Conservation (phyloP, 169 alveolate species). For the Plasmodium vivax region DNA sequence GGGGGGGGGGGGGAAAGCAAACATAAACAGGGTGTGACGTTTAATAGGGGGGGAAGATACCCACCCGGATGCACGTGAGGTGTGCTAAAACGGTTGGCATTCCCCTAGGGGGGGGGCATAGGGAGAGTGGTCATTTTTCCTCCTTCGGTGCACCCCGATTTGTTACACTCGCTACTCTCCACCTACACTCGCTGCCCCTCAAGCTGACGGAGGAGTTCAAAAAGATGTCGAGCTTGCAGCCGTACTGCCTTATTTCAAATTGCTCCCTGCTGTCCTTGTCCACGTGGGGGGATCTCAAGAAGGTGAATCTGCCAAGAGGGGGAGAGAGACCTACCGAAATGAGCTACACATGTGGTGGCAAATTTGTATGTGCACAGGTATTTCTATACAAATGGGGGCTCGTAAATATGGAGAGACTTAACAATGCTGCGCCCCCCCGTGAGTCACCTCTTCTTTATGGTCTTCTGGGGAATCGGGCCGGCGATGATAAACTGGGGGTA, state of each 20-base stretch:
- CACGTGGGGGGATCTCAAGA: constrained; percentile 67
- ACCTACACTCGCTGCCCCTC: constrained; percentile 37
- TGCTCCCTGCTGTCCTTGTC: constrained; percentile 75
- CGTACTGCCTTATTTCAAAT: constrained; percentile 66
- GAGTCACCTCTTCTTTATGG: constrained; percentile 59
- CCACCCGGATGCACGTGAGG: neutral
- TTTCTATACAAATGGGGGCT: neutral
- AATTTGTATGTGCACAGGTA: neutral
- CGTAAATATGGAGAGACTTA: neutral
- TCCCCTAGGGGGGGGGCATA: neutral
- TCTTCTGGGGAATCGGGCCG: constrained; percentile 66
- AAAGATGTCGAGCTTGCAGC: constrained; percentile 47
- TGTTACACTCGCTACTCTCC: neutral
- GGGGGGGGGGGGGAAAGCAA: neutral
- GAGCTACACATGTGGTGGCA: neutral
- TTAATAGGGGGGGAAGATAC: neutral
- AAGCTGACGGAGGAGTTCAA: constrained; percentile 33
- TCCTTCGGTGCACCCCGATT: neutral
- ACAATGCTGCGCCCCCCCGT: neutral
- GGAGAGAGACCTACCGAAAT: no score
- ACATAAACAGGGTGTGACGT: neutral
- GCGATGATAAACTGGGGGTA: constrained; percentile 58
- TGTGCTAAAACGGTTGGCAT: neutral
- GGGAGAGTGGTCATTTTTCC: neutral
- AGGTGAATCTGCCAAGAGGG: constrained; percentile 28